Base-by-base conservation (phyloP, 768 basidiomycete species). In the Dendrothele bispora region DNA sequence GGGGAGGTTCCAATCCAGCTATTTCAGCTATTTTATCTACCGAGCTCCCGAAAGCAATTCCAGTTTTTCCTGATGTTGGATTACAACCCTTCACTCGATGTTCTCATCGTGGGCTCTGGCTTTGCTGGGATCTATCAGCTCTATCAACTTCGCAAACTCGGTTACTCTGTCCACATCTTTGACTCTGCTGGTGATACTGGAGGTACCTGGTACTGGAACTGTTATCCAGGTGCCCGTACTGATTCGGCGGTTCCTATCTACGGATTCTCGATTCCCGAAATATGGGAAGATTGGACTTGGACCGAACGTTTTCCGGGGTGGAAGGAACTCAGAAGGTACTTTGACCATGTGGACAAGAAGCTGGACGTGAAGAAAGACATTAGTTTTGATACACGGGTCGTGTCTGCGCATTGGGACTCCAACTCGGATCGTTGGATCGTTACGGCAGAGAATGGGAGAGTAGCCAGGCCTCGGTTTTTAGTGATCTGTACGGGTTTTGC, bases 271-370 rank as follows among this genome's bases (percentile, higher is more conserved):
- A 38, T 58, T 1, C 54, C 56, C 22, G 61, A 62, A 21, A 28
- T 64, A 18, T 64, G 62, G 59, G 56, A 53, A 36, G 61, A 58
- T 15, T 62, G 59, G 59, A 55, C 43, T 5, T 62, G 30, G 48
- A 15, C 48, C 8, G 39, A 49, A 25, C 27, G 48, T 7, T 49
- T 34, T 28, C 39, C 48, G 11, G 20, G 17, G 4, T 32, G 25
- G 25, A 17, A 55, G n/a, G 58, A 59, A 48, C 51, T 64, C 15
- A 40, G 48, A 30, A 35, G 50, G 14, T 64, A 62, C 37, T 62
- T 64, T 24, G 40, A 52, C 18, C 53, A 60, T 27, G 51, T 58
- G 18, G 61, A 57, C 28, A 52, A 57, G 52, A 64, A 62, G 39
- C 54, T 64, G 15, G 53, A 61, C 25, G 35, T 64, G 14, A 58